Base-by-base conservation (phyloP, 2,329 filamentous ascomycete species). In the Phaeosphaeria sp. region DNA sequence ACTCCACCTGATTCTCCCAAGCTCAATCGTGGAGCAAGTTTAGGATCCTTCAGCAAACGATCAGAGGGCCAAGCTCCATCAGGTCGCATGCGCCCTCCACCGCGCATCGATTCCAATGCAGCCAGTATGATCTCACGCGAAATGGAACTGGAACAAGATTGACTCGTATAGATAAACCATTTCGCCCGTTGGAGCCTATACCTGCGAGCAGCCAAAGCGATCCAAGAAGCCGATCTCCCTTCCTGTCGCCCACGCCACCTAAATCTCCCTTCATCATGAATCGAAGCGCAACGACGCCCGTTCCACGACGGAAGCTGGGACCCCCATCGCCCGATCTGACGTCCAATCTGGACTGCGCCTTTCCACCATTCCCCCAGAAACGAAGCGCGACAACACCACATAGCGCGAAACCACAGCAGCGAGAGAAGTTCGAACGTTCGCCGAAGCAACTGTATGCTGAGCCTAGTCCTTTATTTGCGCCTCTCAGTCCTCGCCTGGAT, bases 51-150 rank as follows among this genome's bases (percentile, higher is more conserved):
- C 54, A 71, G 63, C 53, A 66, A 67, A 22, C 70, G 66, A n/a
- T 63, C 66, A 48, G 64, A 69, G 8, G 51, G 58, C 17, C 66
- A 64, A 55, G 51, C 68, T 13, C 83, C 80, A 65, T 72, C 79
- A 45, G 76, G 78, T 60, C 82, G 82, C 53, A 76, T 79, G 62
- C 79, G 77, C 52, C 78, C 81, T 27, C 84, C 84, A 17, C 81
- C 85, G 25, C 79, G 79, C 47, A 87, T 88, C 52, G 86, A 88
- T 67, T 82, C 85, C 25, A 77, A 77, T 21, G 81, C 80, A 78
- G 86, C 86, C 49, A 88, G 86, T 88, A 80, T 68, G 86, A 79
- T 56, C 51, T n/a, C 39, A 18, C 21, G 30, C 21, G 8, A 20
- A 8, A 22, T 13, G 33, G 30, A 21, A 20, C 40, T 13, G 6